Conservation (phyloP, 805 yeast species). For the Saccharomycopsis fodiens region DNA sequence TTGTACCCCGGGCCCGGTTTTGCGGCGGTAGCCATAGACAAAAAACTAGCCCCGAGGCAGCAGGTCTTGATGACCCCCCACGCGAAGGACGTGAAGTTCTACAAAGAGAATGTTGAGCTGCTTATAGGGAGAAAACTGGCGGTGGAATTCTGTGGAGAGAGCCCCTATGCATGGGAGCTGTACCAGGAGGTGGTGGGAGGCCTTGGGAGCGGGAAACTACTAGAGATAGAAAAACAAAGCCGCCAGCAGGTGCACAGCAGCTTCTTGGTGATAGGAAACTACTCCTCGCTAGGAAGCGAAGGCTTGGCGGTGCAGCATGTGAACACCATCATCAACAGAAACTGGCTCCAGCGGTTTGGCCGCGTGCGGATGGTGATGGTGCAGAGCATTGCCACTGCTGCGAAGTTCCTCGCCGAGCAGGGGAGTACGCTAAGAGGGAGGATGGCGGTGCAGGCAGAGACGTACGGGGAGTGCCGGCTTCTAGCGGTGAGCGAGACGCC, state of each 20-base stretch:
- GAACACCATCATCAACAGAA: slow-evolving; percentile 55
- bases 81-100: slow-evolving; percentile 3
- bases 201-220: slow-evolving; percentile 29
- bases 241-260: slow-evolving; percentile 42
- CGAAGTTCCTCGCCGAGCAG: slow-evolving; percentile 49
- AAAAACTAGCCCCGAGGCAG: slow-evolving; percentile 49
- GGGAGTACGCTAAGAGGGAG: slow-evolving; percentile 49
- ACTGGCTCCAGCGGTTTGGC: slow-evolving; percentile 71
- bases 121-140: slow-evolving; percentile 30
- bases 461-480: slow-evolving; percentile 51
- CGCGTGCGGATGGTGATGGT: slow-evolving; percentile 68
- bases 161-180: slow-evolving; percentile 63
- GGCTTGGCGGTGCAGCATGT: slow-evolving; percentile 70
- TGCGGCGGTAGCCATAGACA: slow-evolving; percentile 55
- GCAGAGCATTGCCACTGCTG: slow-evolving; percentile 53
- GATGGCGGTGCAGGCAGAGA: slow-evolving; percentile 55
- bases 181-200: slow-evolving; percentile 28
- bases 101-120: slow-evolving; percentile 20
- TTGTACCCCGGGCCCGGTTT: slow-evolving; percentile 53
- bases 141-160: not conserved
- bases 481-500: slow-evolving; percentile 39
- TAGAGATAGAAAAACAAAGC: slow-evolving; percentile 32
- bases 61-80: slow-evolving; percentile 59
- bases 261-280: slow-evolving; percentile 51
- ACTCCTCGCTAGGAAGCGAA: slow-evolving; percentile 48